Base-by-base conservation (phyloP, 2,329 filamentous ascomycete species). In the Graphilbum sp. region DNA sequence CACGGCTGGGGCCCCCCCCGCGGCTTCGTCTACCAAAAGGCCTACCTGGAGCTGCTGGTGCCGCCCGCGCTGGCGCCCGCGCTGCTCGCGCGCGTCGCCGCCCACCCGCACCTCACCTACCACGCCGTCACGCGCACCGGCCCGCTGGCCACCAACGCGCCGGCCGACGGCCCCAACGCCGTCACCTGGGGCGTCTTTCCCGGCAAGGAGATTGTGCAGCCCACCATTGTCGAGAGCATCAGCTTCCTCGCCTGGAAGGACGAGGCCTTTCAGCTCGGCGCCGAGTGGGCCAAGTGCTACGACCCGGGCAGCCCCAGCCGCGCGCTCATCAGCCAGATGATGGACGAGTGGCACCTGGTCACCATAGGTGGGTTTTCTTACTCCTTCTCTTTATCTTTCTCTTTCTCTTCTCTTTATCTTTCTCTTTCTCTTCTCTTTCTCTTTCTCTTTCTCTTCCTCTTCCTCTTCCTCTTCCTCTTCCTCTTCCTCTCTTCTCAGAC, bases 181-280 rank as follows among this genome's bases (percentile, higher is more conserved):
- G 83, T 98, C 36, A 98, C 90, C 2, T 98, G 90, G 90, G 90
- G 90, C 59, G 92, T 98, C 25, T 98, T 96, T 64, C 88, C 90
- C 0, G 90, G 90, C 41, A 93, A 96, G 57, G 90, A 98, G 59
- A 95, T 98, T 53, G 87, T 98, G n/a, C 90, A 98, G 58, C 90
- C 90, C 13, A 98, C 90, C n/a, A 95, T 98, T 50, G 90, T 98
- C 37, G 90, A 98, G 62, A 92, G 84, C 16, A 79, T 98, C 55
- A 93, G 84, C 56, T 98, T 98, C 70, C 66, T 98, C 38, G 90
- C 90, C 3, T 98, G 90, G 90, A 93, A 93, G 61, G 90, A 98
- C 49, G 90, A 98, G 60, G 92, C 93, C 15, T 98, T 86, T 66
- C 75, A 83, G 43, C 70, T 98, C 10, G 90, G 90, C 39, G 71